phyloP scores from a whole-genome alignment of 2,329 filamentous ascomycete genomes.

The Ramularia endophylla region DNA sequence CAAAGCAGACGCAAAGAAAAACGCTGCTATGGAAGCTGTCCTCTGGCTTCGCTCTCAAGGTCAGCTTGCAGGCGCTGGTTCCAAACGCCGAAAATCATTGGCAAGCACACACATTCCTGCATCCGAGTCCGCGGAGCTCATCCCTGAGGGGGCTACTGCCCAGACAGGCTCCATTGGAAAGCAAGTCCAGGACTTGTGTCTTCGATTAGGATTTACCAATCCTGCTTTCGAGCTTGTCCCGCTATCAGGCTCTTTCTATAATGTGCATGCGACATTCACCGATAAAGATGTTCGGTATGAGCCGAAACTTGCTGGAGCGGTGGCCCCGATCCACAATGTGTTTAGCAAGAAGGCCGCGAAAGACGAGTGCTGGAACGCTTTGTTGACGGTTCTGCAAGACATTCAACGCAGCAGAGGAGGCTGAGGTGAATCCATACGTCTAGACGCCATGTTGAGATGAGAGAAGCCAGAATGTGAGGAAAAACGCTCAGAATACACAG shows the following conservation, averaged over 20 bases:
- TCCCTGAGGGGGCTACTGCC: slow-evolving; percentile 2
- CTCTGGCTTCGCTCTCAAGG: slow-evolving; percentile 35
- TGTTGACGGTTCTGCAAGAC: slow-evolving; percentile 35
- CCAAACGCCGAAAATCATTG: slow-evolving; percentile 16
- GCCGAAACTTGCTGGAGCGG: slow-evolving; percentile 28
- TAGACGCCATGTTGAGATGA: too few relatives aligned
- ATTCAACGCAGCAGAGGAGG: slow-evolving; percentile 19
- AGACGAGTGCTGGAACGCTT: slow-evolving; percentile 41
- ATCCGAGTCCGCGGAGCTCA: too few relatives aligned
- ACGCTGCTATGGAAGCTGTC: slow-evolving; percentile 38
- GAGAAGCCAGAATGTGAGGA: too few relatives aligned
- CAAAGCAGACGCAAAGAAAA: slow-evolving; percentile 38
- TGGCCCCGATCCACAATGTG: slow-evolving; percentile 39
- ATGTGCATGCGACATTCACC: slow-evolving; percentile 32
- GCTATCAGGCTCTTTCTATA: slow-evolving; percentile 28
- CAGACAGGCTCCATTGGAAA: slow-evolving; percentile 6
- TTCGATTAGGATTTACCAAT: slow-evolving; percentile 20
- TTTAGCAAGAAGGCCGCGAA: slow-evolving; percentile 46
- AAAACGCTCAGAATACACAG: too few relatives aligned
- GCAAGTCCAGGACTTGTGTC: slow-evolving; percentile 18
- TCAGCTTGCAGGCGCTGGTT: slow-evolving; percentile 12
- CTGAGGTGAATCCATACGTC: too few relatives aligned
- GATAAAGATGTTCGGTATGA: slow-evolving; percentile 15
- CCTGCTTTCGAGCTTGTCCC: slow-evolving; percentile 18
- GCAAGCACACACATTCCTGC: too few relatives aligned